Evolutionary conservation across 768 basidiomycete species (phyloP).

Genomic region (Pleurotus citrinopileatus): DNA sequence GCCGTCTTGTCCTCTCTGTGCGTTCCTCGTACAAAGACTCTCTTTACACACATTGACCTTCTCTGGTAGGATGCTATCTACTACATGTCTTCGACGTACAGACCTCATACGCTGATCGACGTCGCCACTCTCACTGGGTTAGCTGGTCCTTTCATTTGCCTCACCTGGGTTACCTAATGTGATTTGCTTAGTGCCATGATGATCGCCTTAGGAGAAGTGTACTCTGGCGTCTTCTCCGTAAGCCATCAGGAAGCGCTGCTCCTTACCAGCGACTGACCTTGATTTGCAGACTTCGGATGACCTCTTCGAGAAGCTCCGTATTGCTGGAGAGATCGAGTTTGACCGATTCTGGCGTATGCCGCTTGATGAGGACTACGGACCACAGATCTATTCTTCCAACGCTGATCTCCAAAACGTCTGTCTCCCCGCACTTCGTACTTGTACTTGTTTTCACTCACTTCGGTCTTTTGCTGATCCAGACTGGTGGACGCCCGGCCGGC

Average conservation of each 20-base stretch:
- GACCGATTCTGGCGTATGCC: conserved; percentile 93
- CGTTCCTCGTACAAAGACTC: conserved; percentile 13
- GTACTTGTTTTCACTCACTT: background rate
- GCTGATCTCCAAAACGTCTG: conserved; percentile 79
- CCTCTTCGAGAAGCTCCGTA: conserved; percentile 68
- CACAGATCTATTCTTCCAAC: conserved; percentile 74
- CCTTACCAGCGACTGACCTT: background rate
- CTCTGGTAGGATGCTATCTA: conserved; percentile 71
- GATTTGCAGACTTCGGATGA: conserved; percentile 59
- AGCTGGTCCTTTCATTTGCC: conserved; percentile 12
- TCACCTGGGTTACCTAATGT: background rate
- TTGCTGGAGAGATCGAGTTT: conserved; percentile 70
- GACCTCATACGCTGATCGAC: conserved; percentile 81
- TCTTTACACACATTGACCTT: background rate
- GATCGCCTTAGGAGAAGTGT: conserved; percentile 73
- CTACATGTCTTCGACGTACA: conserved; percentile 74
- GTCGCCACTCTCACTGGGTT: conserved; percentile 87
- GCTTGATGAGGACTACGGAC: conserved; percentile 75
- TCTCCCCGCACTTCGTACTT: conserved; percentile 3
- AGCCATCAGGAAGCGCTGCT: conserved; percentile 14
- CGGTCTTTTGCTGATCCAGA: conserved; percentile 32
- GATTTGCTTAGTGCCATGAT: conserved; percentile 54
- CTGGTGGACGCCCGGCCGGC: conserved; percentile 71
- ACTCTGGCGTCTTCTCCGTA: conserved; percentile 77
- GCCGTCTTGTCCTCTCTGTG: conserved; percentile 71